A percentile compares a stretch with the other conserved stretches of the same genome.
These are phyloP conservation scores for Talinum fruticosum DNA, from an alignment of 148 eudicot genomes.

Conservation along the genomic window DNA sequence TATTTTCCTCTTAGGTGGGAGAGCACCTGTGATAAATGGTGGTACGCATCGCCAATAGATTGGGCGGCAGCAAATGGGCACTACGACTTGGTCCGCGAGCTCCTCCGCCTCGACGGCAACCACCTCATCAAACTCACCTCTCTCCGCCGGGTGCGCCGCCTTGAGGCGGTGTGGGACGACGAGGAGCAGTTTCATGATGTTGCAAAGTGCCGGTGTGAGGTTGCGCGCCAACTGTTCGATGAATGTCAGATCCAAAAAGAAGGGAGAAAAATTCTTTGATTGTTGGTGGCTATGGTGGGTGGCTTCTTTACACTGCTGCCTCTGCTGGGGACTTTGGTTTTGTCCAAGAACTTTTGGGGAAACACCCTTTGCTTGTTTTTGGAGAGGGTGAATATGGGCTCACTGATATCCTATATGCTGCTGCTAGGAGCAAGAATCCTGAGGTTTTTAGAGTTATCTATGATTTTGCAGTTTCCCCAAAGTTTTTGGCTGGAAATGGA, in stretches of 20 bases:
- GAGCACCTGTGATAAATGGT: slow-evolving; percentile 99
- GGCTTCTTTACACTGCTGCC: slow-evolving; percentile 92
- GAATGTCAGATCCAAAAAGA: slow-evolving; percentile 51
- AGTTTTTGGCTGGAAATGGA: slow-evolving; percentile 44
- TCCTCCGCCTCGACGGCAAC: slow-evolving; percentile 79
- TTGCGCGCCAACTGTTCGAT: slow-evolving; percentile 52
- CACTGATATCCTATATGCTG: slow-evolving; percentile 90
- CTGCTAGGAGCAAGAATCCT: slow-evolving; percentile 65
- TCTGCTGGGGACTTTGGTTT: slow-evolving; percentile 84
- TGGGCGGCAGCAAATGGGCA: slow-evolving; percentile 98
- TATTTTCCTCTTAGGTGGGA: slow-evolving; percentile 89
- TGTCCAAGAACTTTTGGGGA: slow-evolving; percentile 48
- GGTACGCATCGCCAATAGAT: slow-evolving; percentile 96
- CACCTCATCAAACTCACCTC: slow-evolving; percentile 79
- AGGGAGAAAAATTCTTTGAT: slow-evolving; percentile 51
- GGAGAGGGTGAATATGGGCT: slow-evolving; percentile 98
- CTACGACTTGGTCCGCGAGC: slow-evolving; percentile 80
- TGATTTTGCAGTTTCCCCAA: slow-evolving; percentile 65
- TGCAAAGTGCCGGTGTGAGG: slow-evolving; percentile 61
- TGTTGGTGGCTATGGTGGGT: slow-evolving; percentile 82
- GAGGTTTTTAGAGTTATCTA: slow-evolving; percentile 70
- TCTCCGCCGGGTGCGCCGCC: slow-evolving; percentile 86
- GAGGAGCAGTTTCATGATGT: slow-evolving; percentile 68
- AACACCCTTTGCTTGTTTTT: slow-evolving; percentile 76
- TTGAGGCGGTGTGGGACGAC: slow-evolving; percentile 93